Evolutionary conservation across 495 filamentous ascomycete species (phyloP).

Genomic region (Acidiella bohemica): DNA sequence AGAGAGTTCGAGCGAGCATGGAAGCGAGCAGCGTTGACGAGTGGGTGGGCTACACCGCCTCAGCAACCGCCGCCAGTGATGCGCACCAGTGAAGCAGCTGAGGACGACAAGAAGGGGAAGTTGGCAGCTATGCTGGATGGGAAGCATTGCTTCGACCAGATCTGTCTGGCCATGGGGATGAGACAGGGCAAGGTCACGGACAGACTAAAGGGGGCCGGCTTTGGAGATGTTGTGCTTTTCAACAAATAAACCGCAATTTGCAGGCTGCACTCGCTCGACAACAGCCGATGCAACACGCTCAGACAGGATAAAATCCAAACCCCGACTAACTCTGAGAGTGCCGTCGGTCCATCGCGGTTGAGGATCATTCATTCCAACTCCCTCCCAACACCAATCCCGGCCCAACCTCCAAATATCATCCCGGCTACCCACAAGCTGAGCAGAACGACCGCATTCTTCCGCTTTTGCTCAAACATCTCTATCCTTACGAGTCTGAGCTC

Average conservation of each 20-base stretch:
- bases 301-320: no score
- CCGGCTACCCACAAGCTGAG: no score
- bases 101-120: conserved; percentile 20
- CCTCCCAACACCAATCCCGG: no score
- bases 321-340: no score
- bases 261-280: no score
- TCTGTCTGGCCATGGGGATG: conserved; percentile 62
- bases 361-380: no score
- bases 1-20: conserved; percentile 12
- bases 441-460: no score
- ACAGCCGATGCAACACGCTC: no score
- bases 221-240: conserved; percentile 11
- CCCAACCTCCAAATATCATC: no score
- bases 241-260: conserved; percentile 12
- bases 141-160: conserved; percentile 75
- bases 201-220: conserved; percentile 16
- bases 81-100: not conserved
- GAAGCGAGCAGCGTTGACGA: conserved; percentile 16
- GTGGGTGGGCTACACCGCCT: conserved; percentile 19
- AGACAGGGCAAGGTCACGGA: conserved; percentile 42
- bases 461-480: no score
- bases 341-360: no score
- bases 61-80: not conserved
- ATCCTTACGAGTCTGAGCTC: no score
- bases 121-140: conserved; percentile 66